Base-by-base conservation (phyloP, 2,329 filamentous ascomycete species). In the Xylariaceae sp. region DNA sequence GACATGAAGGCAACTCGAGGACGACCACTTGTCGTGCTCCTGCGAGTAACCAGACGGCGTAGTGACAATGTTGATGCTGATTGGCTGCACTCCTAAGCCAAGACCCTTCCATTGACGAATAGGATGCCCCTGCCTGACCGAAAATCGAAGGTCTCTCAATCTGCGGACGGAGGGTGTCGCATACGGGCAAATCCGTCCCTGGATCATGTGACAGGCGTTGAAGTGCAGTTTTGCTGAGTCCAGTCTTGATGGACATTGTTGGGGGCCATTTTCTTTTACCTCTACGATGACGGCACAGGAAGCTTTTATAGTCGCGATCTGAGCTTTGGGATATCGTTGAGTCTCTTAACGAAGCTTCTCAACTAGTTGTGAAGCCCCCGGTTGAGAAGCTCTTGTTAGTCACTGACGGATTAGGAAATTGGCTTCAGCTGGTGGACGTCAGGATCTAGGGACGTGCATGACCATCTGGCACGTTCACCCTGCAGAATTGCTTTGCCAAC, bases 1-100 rank as follows among this genome's bases (percentile, higher is more conserved):
- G 64, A 68, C 65, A 68, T 61, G 62, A 65, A 62, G 63, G 63
- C 58, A 62, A 59, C 61, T 65, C 61, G 64, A 67, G 57, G 64
- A 63, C 56, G 49, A 62, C 58, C 62, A 65, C 63, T 63, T 65
- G 62, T 59, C 59, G 43, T 55, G 52, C 50, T 45, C 41, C 65
- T 67, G 64, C 64, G 64, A 68, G 64, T 63, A 64, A 53, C 64
- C 64, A 59, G 56, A 63, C 56, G 60, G 59, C 55, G 55, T 50
- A 62, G 53, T 55, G 55, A 39, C 48, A 56, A 54, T 48, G 45
- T 57, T 50, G 39, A 46, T 55, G 60, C 60, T 67, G 53, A 68
- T 68, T 68, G 65, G 65, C 44, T 50, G 56, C 48, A 36, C 29
- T 46, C 51, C 58, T 54, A 49, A 60, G 64, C 58, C 59, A 59